phyloP scores from a whole-genome alignment of 148 eudicot species.

The Arbutus unedo region DNA sequence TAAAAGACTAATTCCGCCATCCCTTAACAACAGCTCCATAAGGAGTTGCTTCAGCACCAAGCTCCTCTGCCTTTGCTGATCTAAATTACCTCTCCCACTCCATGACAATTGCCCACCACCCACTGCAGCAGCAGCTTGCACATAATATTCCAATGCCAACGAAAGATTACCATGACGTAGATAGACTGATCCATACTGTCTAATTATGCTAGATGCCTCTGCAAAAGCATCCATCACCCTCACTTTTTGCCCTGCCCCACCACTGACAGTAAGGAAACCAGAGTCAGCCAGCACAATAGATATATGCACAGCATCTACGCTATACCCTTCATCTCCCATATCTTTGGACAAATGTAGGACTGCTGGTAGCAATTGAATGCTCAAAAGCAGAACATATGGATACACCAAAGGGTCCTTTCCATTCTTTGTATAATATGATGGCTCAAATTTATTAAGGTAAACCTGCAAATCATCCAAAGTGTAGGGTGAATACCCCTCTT shows the following conservation, averaged over 20 bases:
- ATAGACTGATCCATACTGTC: slow-evolving; percentile 87
- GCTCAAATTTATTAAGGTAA: slow-evolving; percentile 89
- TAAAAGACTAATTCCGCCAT: slow-evolving; percentile 68
- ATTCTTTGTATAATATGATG: slow-evolving; percentile 89
- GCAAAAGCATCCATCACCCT: slow-evolving; percentile 93
- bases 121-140: slow-evolving; percentile 85
- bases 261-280: slow-evolving; percentile 66
- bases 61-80: slow-evolving; percentile 91
- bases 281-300: slow-evolving; percentile 76
- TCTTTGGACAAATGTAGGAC: slow-evolving; percentile 71
- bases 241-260: slow-evolving; percentile 62
- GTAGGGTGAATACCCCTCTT: slow-evolving; percentile 70
- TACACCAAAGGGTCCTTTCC: slow-evolving; percentile 96
- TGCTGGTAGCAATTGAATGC: slow-evolving; percentile 88
- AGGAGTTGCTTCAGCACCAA: slow-evolving; percentile 93
- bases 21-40: slow-evolving; percentile 67
- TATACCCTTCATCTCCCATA: slow-evolving; percentile 69
- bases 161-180: slow-evolving; percentile 66
- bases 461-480: slow-evolving; percentile 84
- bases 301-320: slow-evolving; percentile 78
- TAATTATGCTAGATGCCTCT: slow-evolving; percentile 79
- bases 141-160: slow-evolving; percentile 83
- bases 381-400: slow-evolving; percentile 81
- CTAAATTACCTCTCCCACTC: slow-evolving; percentile 72
- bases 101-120: slow-evolving; percentile 95